Percentiles rank a stretch among this genome's conserved stretches.
phyloP scores from a whole-genome alignment of 345 rosid species.

The Sonneratia alba region DNA sequence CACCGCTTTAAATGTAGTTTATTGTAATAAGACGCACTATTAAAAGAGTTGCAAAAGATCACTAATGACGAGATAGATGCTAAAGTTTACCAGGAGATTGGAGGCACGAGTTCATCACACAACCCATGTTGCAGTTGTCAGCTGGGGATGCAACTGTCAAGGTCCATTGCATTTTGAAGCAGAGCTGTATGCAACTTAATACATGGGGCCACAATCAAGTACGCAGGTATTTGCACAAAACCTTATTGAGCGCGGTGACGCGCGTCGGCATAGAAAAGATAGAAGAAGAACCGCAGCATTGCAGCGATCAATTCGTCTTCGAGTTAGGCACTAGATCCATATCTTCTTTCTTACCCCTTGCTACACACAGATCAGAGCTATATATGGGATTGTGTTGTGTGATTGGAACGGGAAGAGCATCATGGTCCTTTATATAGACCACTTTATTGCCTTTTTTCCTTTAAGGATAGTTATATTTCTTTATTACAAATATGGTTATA shows the following conservation, averaged over 20 bases:
- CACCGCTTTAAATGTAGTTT: too few species aligned
- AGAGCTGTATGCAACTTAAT: too few species aligned
- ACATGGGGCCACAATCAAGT: not conserved
- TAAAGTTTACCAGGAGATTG: not conserved
- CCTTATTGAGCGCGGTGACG: not conserved
- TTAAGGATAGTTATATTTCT: not conserved
- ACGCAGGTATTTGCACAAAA: not conserved
- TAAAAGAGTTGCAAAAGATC: too few species aligned
- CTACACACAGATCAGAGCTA: too few species aligned
- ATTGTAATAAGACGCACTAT: too few species aligned
- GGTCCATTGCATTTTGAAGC: not conserved
- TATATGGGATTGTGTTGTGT: too few species aligned
- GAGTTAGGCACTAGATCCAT: not conserved
- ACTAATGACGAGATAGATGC: too few species aligned
- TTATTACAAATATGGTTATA: too few species aligned
- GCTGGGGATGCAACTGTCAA: not conserved
- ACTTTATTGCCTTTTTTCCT: too few species aligned
- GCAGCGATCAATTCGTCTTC: too few species aligned
- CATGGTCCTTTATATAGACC: too few species aligned
- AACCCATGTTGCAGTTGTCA: not conserved
- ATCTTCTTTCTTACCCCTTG: not conserved
- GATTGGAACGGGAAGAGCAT: too few species aligned
- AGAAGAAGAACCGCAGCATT: not conserved
- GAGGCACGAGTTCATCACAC: not conserved
- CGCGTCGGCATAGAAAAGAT: not conserved